Conservation (phyloP, 345 rosid species). For the Trapa incisa region DNA sequence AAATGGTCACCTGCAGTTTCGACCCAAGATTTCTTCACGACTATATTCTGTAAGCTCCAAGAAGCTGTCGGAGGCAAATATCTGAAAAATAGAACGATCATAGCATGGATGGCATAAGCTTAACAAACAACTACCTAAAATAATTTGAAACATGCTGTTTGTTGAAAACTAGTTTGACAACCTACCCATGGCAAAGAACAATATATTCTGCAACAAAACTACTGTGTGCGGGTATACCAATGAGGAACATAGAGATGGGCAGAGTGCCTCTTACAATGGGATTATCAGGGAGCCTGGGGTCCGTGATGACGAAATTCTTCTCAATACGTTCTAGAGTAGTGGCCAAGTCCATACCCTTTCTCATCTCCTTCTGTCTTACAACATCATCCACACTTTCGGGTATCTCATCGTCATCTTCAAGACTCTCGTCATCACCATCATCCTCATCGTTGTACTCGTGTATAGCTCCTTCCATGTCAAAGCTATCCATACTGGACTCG, state of each 20-base stretch:
- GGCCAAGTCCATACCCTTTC: conserved; percentile 94
- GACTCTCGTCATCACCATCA: conserved; percentile 30
- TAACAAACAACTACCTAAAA: neutral
- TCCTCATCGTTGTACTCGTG: conserved; percentile 16
- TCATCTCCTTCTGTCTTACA: conserved; percentile 85
- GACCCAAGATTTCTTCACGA: conserved; percentile 91
- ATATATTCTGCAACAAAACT: neutral
- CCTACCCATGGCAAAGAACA: neutral
- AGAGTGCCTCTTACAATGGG: conserved; percentile 62
- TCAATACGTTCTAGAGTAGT: conserved; percentile 98
- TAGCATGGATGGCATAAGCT: neutral
- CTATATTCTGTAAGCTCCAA: conserved; percentile 93
- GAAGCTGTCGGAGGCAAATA: conserved; percentile 96
- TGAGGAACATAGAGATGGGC: neutral
- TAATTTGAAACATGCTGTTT: too few species aligned
- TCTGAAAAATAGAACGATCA: conserved; percentile 30
- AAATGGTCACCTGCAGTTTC: conserved; percentile 74
- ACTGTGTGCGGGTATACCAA: neutral
- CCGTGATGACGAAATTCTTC: conserved; percentile 94
- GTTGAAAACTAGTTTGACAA: neutral
- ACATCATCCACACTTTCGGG: conserved; percentile 69
- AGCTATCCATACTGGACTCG: conserved; percentile 26
- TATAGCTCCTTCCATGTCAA: conserved; percentile 23
- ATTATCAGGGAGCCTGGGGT: conserved; percentile 94
- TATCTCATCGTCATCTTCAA: conserved; percentile 46